Base-by-base conservation (phyloP, 2,329 filamentous ascomycete species). In the Chrysoporthe cubensis region DNA sequence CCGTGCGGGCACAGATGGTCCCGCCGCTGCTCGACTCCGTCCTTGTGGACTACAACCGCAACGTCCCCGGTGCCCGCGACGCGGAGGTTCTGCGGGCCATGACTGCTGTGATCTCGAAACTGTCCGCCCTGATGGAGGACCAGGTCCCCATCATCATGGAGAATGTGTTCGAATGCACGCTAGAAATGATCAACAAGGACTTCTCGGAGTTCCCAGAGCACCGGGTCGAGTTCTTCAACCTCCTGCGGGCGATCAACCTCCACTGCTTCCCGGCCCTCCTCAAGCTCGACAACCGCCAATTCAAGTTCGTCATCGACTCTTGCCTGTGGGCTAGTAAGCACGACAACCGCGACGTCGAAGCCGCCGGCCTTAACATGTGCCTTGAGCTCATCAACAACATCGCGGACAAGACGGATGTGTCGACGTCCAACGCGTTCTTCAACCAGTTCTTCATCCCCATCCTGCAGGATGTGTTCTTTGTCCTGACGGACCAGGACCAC, bases 311-410 rank as follows among this genome's bases (percentile, higher is more conserved):
- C 75, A 98, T 99, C 73, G 96, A 99, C 79, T 97, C 95, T 46
- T 99, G 96, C 85, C 94, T 98, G 86, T 99, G 96, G 96, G 96
- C 96, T n/a, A 97, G 95, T 84, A 99, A 99, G 84, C 96, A 99
- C 80, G 96, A 99, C 82, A 99, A 99, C 81, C 92, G 96, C 69
- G 94, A 97, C 77, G 96, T 99, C 42, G 96, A 99, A 80, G 93
- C 92, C 73, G 96, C 96, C 50, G 96, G 96, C 69, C 88, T 99
- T 70, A 96, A 94, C 80, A 99, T 99, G 96, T 98, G 95, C 79
- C 88, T 97, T 73, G 96, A 99, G 81, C 85, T 99, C 72, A 94
- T 99, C 78, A 95, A 92, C 80, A 99, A 99, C 81, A 97, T 99
- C 83, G 93, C 95, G 9, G 95, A 97, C 74, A 91, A 95, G 76